Percentiles rank a stretch among this genome's conserved stretches.
Evolutionary conservation across 2,329 filamentous ascomycete species (phyloP).

Genomic region (Ophiostoma australiae): DNA sequence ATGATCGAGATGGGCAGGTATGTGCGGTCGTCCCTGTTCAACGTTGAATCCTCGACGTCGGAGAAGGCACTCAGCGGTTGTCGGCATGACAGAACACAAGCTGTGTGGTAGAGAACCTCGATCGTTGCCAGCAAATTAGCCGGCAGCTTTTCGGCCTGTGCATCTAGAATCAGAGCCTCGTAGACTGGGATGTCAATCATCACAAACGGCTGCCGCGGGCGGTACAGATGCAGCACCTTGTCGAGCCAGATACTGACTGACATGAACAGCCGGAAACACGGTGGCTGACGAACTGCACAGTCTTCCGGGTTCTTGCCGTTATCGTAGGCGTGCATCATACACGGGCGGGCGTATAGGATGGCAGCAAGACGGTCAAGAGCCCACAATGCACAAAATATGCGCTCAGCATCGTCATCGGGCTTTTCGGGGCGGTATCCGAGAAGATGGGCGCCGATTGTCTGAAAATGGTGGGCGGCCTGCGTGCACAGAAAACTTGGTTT

Average conservation of each 20-base stretch:
- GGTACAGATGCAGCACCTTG: slow-evolving; percentile 55
- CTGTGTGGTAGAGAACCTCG: slow-evolving; percentile 59
- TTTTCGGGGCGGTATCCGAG: slow-evolving; percentile 34
- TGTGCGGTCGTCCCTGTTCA: slow-evolving; percentile 37
- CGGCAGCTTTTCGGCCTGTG: slow-evolving; percentile 47
- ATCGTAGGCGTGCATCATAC: slow-evolving; percentile 57
- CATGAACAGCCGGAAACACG: slow-evolving; percentile 54
- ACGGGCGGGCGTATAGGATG: slow-evolving; percentile 55
- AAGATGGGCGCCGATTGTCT: slow-evolving; percentile 54
- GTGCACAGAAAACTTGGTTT: slow-evolving; percentile 50
- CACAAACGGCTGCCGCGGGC: slow-evolving; percentile 47
- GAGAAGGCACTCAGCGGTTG: slow-evolving; percentile 37
- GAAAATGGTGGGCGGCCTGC: slow-evolving; percentile 53
- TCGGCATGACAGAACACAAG: slow-evolving; percentile 59
- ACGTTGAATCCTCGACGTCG: slow-evolving; percentile 30
- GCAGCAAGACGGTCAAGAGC: slow-evolving; percentile 56
- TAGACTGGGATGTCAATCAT: slow-evolving; percentile 53
- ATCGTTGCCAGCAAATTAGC: slow-evolving; percentile 51
- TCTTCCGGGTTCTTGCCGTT: slow-evolving; percentile 50
- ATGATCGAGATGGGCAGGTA: slow-evolving; percentile 44
- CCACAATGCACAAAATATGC: slow-evolving; percentile 56
- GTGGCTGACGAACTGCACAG: slow-evolving; percentile 47
- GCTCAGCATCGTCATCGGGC: slow-evolving; percentile 42
- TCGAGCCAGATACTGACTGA: slow-evolving; percentile 53
- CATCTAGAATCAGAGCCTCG: slow-evolving; percentile 53